Evolutionary conservation across 495 filamentous ascomycete species (phyloP).

Genomic region (Penicillium pancosmium): DNA sequence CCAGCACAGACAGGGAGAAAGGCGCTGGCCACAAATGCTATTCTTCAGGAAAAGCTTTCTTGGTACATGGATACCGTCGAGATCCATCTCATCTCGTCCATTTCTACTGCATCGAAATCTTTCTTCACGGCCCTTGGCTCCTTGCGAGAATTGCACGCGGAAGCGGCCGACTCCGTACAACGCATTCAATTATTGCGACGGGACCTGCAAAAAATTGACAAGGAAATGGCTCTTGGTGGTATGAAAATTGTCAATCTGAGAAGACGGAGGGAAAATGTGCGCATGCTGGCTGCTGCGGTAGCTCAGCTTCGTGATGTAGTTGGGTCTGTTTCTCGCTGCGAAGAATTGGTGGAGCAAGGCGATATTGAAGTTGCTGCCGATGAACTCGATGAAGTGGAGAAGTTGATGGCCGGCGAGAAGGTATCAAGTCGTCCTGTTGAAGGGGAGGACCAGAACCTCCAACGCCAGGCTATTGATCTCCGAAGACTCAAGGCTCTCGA

Average conservation of each 20-base stretch:
- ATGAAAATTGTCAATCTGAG: constrained; percentile 84
- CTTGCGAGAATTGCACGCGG: constrained; percentile 83
- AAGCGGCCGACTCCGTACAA: constrained; percentile 88
- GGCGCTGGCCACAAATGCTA: constrained; percentile 92
- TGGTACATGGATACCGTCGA: constrained; percentile 99
- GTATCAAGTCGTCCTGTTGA: constrained; percentile 28
- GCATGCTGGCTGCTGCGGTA: constrained; percentile 78
- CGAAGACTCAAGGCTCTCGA: constrained; percentile 78
- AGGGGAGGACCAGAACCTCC: constrained; percentile 27
- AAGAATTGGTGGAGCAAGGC: constrained; percentile 77
- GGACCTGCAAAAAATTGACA: constrained; percentile 78
- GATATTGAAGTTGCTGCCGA: constrained; percentile 78
- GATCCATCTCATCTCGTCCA: constrained; percentile 94
- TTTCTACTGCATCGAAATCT: constrained; percentile 90
- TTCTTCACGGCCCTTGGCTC: constrained; percentile 97
- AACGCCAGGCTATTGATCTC: constrained; percentile 61
- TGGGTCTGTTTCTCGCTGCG: constrained; percentile 73
- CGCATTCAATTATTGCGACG: constrained; percentile 80
- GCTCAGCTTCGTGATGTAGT: constrained; percentile 80
- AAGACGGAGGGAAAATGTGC: constrained; percentile 79
- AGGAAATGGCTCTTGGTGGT: constrained; percentile 84
- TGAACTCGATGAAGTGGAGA: constrained; percentile 74
- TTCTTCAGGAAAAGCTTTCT: constrained; percentile 97
- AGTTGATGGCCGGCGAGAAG: constrained; percentile 70
- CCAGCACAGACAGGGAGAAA: constrained; percentile 66